Percentiles rank a stretch among this genome's conserved stretches.
These are phyloP conservation scores for Phytophthora kernoviae DNA, from an alignment of 352 stramenopile species.

Conservation along the genomic window DNA sequence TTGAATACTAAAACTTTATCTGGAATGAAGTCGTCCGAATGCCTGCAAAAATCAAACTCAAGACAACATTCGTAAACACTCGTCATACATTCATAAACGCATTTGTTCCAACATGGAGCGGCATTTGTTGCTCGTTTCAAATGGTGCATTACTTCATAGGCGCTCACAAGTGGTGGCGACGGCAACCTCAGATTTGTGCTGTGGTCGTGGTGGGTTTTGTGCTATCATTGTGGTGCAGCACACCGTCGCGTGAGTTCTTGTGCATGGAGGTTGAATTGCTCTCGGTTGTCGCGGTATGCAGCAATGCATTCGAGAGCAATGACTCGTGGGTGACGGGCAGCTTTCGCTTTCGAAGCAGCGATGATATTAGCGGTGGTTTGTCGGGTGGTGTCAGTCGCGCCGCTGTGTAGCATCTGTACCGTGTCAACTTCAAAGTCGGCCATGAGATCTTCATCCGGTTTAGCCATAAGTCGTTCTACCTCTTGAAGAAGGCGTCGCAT, in stretches of 20 bases:
- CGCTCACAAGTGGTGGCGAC: not conserved
- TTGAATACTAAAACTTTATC: too few relatives aligned
- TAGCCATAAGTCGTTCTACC: conserved; percentile 40
- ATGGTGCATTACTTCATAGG: not conserved
- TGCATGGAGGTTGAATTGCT: conserved; percentile 41
- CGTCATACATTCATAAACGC: too few relatives aligned
- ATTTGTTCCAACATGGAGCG: too few relatives aligned
- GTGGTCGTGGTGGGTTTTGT: not conserved
- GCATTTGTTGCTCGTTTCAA: too few relatives aligned
- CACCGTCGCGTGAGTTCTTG: conserved; percentile 41
- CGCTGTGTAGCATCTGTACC: conserved; percentile 19
- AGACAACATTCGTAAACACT: too few relatives aligned
- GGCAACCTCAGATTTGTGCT: too few relatives aligned
- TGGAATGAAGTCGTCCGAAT: too few relatives aligned
- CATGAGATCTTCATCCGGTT: conserved; percentile 51
- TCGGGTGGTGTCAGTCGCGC: conserved; percentile 13
- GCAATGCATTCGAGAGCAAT: conserved; percentile 63
- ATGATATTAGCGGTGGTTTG: conserved; percentile 16
- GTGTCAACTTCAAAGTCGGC: conserved; percentile 51
- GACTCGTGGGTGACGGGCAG: conserved; percentile 53
- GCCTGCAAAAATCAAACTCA: too few relatives aligned
- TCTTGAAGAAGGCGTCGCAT: conserved; percentile 56
- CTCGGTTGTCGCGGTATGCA: conserved; percentile 36
- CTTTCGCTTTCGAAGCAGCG: conserved; percentile 14
- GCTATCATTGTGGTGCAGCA: conserved; percentile 3